Evolutionary conservation across 768 basidiomycete species (phyloP).

Genomic region (Amanita rubescens): DNA sequence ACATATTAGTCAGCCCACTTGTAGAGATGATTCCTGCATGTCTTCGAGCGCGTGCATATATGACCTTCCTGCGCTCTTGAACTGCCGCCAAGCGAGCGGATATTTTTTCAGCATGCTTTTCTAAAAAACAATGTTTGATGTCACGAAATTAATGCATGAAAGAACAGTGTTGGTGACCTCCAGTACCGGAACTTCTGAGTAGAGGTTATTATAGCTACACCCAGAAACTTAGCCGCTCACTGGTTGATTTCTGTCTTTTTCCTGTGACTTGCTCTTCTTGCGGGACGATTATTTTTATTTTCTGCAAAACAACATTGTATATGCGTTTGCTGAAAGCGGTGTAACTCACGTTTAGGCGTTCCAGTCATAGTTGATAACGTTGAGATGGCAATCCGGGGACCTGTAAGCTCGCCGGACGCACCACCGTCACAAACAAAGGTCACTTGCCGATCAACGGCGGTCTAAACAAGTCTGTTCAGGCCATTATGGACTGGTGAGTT

Average conservation of each 20-base stretch:
- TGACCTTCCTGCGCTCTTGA: constrained; percentile 18
- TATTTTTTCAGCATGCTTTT: constrained; percentile 22
- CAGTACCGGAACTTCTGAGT: no score
- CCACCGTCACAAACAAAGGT: not conserved
- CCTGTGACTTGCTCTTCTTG: not conserved
- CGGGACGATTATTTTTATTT: not conserved
- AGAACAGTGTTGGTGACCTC: not conserved
- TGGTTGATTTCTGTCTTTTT: not conserved
- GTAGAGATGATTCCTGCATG: constrained; percentile 14
- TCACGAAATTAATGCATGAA: not conserved
- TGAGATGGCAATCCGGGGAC: not conserved
- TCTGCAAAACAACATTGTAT: not conserved
- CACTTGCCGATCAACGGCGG: not conserved
- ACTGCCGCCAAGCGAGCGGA: constrained; percentile 19
- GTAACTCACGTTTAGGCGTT: not conserved
- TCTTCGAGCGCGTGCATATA: constrained; percentile 18
- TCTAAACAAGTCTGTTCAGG: no score
- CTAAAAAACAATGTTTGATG: constrained; percentile 10
- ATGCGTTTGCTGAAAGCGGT: not conserved
- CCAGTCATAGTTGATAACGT: not conserved
- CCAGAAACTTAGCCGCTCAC: not conserved
- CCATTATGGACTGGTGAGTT: constrained; percentile 43
- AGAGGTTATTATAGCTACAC: no score
- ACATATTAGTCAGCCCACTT: constrained; percentile 17
- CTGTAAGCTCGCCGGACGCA: not conserved